Conservation (phyloP, 2,329 filamentous ascomycete genomes). For the Ilyonectria destructans region DNA sequence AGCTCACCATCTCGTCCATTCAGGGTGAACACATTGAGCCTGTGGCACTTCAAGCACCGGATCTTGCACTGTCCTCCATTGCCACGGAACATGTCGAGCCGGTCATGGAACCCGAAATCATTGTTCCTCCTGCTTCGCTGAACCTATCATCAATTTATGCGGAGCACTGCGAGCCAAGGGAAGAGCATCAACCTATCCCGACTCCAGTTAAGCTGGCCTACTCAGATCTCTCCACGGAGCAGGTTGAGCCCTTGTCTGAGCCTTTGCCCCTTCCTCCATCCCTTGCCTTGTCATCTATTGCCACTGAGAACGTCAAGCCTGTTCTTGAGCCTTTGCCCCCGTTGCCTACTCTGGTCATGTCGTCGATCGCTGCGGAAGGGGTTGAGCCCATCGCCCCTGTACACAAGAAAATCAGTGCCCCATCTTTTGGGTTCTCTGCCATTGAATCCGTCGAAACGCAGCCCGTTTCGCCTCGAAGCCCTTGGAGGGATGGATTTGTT, state of each 20-base stretch:
- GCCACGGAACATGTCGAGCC: slow-evolving; percentile 50
- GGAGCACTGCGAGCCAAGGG: slow-evolving; percentile 55
- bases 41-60: slow-evolving; percentile 37
- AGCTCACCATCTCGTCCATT: slow-evolving; percentile 44
- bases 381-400: slow-evolving; percentile 59
- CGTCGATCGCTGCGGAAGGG: slow-evolving; percentile 55
- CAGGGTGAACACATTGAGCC: slow-evolving; percentile 48
- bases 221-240: slow-evolving; percentile 55
- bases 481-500: slow-evolving; percentile 71
- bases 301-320: slow-evolving; percentile 57
- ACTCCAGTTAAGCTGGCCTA: slow-evolving; percentile 50
- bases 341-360: slow-evolving; percentile 54
- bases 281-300: slow-evolving; percentile 52
- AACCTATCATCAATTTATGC: slow-evolving; percentile 52
- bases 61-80: slow-evolving; percentile 52
- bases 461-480: slow-evolving; percentile 65
- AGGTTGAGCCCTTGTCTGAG: slow-evolving; percentile 56
- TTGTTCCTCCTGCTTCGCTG: slow-evolving; percentile 49
- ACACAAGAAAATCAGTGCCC: slow-evolving; percentile 41
- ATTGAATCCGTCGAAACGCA: slow-evolving; percentile 64
- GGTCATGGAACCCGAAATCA: slow-evolving; percentile 53
- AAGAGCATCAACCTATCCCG: slow-evolving; percentile 46
- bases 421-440: slow-evolving; percentile 61
- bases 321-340: slow-evolving; percentile 44
- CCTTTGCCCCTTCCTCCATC: slow-evolving; percentile 42